Conservation (phyloP, 805 yeast genomes). For the Ogataea neopini region DNA sequence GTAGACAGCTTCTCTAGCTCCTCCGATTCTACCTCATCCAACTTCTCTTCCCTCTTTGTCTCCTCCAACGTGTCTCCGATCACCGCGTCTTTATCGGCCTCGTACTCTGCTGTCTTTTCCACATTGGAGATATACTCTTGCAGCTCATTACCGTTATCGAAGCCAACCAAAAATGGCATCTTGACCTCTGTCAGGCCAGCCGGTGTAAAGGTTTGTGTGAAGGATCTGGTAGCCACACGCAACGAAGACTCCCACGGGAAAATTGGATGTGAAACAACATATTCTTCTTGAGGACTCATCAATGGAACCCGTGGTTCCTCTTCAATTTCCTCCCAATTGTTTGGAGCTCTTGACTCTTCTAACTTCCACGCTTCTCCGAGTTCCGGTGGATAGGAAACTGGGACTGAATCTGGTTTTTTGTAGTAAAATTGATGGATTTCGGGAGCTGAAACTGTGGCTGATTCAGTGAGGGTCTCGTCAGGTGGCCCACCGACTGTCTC, state of each 20-base stretch:
- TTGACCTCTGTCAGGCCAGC: neutral
- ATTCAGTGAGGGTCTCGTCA: too few species aligned
- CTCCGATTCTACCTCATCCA: slow-evolving; percentile 14
- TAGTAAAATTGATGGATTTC: slow-evolving; percentile 22
- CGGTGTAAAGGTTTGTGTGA: slow-evolving; percentile 14
- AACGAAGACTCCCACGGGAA: slow-evolving; percentile 39
- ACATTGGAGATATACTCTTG: slow-evolving; percentile 12
- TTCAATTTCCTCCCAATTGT: slow-evolving; percentile 24
- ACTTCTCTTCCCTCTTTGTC: slow-evolving; percentile 14
- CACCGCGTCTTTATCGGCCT: too few species aligned
- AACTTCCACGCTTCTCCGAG: slow-evolving; percentile 38
- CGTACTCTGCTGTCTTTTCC: slow-evolving; percentile 6
- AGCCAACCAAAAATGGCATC: slow-evolving; percentile 17
- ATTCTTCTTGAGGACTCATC: slow-evolving; percentile 16
- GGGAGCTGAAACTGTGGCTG: too few species aligned
- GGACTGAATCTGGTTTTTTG: slow-evolving; percentile 28
- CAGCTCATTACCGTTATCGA: slow-evolving; percentile 16
- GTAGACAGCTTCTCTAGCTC: slow-evolving; percentile 11
- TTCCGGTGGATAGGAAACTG: slow-evolving; percentile 22
- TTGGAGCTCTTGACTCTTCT: slow-evolving; percentile 24
- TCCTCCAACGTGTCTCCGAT: slow-evolving; percentile 6
- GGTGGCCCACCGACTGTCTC: too few species aligned
- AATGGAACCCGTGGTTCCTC: neutral
- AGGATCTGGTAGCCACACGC: slow-evolving; percentile 21
- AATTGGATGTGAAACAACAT: slow-evolving; percentile 33